Percentiles rank a stretch among this genome's conserved stretches.
phyloP scores from a whole-genome alignment of 2,329 filamentous ascomycete genomes.

The Hypomyces perniciosus region DNA sequence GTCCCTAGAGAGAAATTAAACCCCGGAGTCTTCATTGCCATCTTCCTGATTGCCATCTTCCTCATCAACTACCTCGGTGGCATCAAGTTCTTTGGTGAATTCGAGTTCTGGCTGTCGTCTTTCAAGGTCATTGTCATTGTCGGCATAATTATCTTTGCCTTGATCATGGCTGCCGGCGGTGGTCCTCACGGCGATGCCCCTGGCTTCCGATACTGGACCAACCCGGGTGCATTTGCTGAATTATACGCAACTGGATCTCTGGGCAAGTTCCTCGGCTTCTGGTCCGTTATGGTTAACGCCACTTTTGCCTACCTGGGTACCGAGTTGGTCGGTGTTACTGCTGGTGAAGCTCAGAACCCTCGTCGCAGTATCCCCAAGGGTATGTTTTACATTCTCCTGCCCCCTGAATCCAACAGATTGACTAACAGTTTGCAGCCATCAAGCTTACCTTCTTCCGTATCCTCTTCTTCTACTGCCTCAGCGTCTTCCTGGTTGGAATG shows the following conservation, averaged over 20 bases:
- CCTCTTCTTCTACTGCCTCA: constrained; percentile 71
- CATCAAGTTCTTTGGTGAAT: constrained; percentile 62
- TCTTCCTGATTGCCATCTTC: constrained; percentile 59
- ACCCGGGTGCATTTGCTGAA: constrained; percentile 45
- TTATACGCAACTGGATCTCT: constrained; percentile 21
- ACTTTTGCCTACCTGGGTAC: constrained; percentile 76
- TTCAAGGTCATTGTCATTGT: constrained; percentile 65
- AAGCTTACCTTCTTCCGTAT: constrained; percentile 78
- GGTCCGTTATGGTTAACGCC: constrained; percentile 67
- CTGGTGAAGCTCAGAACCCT: constrained; percentile 74
- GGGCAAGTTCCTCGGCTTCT: constrained; percentile 57
- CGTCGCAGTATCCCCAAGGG: constrained; percentile 64
- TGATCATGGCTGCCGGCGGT: constrained; percentile 59
- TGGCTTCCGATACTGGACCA: constrained; percentile 61
- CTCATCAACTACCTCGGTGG: constrained; percentile 58
- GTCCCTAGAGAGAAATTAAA: constrained; percentile 59
- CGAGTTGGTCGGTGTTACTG: constrained; percentile 71
- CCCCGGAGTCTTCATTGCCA: constrained; percentile 72
- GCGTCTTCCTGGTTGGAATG: constrained; percentile 70
- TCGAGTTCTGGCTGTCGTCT: constrained; percentile 56
- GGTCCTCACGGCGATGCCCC: constrained; percentile 56
- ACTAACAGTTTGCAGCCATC: constrained; percentile 45
- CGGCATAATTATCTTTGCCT: constrained; percentile 58
- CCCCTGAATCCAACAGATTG: background rate
- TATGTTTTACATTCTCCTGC: background rate